Percentiles rank a stretch among this genome's conserved stretches.
phyloP scores from a whole-genome alignment of 2,329 filamentous ascomycete genomes.

The Malbranchea cinnamomea region DNA sequence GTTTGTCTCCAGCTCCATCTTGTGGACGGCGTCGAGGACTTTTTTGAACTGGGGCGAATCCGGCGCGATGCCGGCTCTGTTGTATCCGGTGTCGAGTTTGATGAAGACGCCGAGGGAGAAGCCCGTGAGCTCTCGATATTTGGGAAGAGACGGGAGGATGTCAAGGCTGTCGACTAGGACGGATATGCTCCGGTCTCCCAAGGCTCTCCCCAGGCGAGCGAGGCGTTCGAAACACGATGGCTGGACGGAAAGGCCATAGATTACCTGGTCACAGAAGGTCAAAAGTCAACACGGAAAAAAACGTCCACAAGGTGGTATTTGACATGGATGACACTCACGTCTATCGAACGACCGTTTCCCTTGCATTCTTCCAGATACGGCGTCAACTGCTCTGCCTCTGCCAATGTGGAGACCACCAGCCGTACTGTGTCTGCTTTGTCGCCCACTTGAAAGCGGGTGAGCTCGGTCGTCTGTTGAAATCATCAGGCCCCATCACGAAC shows the following conservation, averaged over 20 bases:
- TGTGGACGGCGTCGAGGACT: conserved; percentile 13
- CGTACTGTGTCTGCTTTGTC: conserved; percentile 35
- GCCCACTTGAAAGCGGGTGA: conserved; percentile 54
- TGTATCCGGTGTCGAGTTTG: conserved; percentile 58
- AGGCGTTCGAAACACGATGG: conserved; percentile 47
- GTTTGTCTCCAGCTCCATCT: conserved; percentile 12
- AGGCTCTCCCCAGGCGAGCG: conserved; percentile 36
- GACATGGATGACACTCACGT: conserved; percentile 22
- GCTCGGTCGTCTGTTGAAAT: conserved; percentile 39
- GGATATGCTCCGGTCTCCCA: conserved; percentile 42
- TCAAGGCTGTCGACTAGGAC: conserved; percentile 53
- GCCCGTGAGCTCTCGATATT: conserved; percentile 30
- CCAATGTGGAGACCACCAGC: conserved; percentile 55
- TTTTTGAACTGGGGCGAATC: conserved; percentile 23
- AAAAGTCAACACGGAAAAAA: too few relatives aligned
- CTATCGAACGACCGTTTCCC: conserved; percentile 39
- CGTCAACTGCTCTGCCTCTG: conserved; percentile 52
- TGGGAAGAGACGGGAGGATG: conserved; percentile 39
- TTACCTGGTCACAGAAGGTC: too few relatives aligned
- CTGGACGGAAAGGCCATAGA: conserved; percentile 58
- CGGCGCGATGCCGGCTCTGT: conserved; percentile 50
- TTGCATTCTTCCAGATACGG: conserved; percentile 47
- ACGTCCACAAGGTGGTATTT: too few relatives aligned
- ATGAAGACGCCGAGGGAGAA: conserved; percentile 42
- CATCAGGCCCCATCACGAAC: background rate